phyloP scores from a whole-genome alignment of 1,284 basidiomycete genomes.

The Tausonia pullulans region DNA sequence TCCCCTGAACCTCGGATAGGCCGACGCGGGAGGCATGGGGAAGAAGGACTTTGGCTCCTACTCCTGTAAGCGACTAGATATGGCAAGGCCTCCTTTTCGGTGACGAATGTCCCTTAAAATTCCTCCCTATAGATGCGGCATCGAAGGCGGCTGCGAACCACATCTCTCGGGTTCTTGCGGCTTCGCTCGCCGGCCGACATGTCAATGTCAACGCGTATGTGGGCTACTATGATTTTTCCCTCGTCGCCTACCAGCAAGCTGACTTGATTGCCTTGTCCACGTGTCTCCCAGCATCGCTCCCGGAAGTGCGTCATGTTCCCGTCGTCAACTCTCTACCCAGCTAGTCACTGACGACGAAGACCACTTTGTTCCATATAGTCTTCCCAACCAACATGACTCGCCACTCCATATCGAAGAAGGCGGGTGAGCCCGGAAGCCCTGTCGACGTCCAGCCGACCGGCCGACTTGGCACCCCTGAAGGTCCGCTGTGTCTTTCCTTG shows the following conservation, averaged over 20 bases:
- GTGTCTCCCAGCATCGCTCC: not conserved
- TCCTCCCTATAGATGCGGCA: conserved; percentile 46
- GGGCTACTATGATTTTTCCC: conserved; percentile 47
- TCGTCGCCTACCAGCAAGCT: not conserved
- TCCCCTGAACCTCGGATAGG: no score
- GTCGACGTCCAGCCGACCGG: conserved; percentile 49
- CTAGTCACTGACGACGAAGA: no score
- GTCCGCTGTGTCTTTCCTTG: not conserved
- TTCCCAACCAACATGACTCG: conserved; percentile 83
- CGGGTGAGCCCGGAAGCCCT: conserved; percentile 37
- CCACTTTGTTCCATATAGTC: conserved; percentile 28
- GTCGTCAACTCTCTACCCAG: no score
- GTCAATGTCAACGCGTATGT: conserved; percentile 72
- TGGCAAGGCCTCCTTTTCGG: no score
- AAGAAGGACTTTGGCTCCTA: not conserved
- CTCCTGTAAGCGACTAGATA: not conserved
- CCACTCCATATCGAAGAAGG: conserved; percentile 51
- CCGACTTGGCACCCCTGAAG: conserved; percentile 22
- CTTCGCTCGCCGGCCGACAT: conserved; percentile 49
- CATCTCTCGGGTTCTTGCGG: conserved; percentile 60
- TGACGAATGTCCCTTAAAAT: no score
- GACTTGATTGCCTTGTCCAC: not conserved
- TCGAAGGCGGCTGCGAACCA: conserved; percentile 67
- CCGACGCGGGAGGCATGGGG: no score
- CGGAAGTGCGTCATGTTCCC: conserved; percentile 31